These are phyloP conservation scores for Lyophyllum semitale DNA, from an alignment of 768 basidiomycete genomes.

Conservation along the genomic window DNA sequence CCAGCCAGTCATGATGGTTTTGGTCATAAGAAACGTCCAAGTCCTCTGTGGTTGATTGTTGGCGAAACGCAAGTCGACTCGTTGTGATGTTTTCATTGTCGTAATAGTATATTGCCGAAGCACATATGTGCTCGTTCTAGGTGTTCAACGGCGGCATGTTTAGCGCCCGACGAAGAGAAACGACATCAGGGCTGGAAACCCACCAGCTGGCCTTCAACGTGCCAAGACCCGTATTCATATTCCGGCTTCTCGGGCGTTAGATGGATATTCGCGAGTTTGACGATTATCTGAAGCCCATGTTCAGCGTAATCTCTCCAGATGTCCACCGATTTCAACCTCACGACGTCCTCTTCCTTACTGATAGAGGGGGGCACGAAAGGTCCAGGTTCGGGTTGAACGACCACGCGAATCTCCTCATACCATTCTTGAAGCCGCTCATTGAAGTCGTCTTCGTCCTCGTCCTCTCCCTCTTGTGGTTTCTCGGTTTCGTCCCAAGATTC, in stretches of 20 bases:
- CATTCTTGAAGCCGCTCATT: conserved; percentile 13
- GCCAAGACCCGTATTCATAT: conserved; percentile 40
- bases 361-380: conserved; percentile 9
- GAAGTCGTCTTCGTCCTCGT: conserved; percentile 21
- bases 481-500: conserved; percentile 7
- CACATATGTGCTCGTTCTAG: conserved; percentile 30
- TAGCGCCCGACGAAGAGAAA: no score
- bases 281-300: conserved; percentile 30
- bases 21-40: conserved; percentile 15
- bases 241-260: conserved; percentile 37
- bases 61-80: conserved; percentile 31
- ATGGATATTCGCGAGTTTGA: conserved; percentile 33
- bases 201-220: conserved; percentile 34
- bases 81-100: conserved; percentile 32
- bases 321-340: conserved; percentile 9
- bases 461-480: conserved; percentile 14
- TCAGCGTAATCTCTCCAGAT: conserved; percentile 14
- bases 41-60: conserved; percentile 8
- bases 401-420: conserved; percentile 4
- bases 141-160: no score
- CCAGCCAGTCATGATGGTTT: conserved; percentile 22
- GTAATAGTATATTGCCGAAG: conserved; percentile 27
- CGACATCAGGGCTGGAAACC: not conserved
- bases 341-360: not conserved
- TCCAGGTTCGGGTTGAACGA: conserved; percentile 16